Conservation (phyloP, 139 green algal species). For the Micractinium conductrix region DNA sequence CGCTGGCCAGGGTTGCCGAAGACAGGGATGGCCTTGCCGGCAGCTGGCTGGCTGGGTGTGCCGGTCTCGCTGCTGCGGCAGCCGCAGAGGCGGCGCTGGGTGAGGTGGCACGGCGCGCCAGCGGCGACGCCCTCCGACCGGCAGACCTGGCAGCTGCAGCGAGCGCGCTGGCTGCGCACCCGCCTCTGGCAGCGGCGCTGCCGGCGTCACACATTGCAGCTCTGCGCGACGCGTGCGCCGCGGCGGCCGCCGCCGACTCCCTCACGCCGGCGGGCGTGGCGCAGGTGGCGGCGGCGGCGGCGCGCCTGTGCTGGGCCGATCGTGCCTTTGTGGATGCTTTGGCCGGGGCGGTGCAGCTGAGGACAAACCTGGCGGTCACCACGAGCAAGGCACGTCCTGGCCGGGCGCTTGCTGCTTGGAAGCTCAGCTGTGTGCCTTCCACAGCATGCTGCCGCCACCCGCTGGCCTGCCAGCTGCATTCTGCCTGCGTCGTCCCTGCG, state of each 20-base stretch:
- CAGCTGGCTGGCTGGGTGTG: not conserved
- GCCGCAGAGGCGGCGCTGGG: not conserved
- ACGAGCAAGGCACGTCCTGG: not conserved
- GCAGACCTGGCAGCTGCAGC: not conserved
- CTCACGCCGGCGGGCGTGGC: not conserved
- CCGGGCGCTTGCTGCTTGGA: too few relatives aligned
- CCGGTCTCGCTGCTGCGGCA: not conserved
- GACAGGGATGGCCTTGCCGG: not conserved
- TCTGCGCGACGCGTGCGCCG: not conserved
- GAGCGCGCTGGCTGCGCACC: not conserved
- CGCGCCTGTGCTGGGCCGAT: conserved; percentile 11
- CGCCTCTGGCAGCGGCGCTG: not conserved
- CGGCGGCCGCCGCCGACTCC: not conserved
- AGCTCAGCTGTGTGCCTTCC: not conserved
- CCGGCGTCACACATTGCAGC: not conserved
- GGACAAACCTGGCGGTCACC: not conserved
- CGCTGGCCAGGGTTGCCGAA: not conserved
- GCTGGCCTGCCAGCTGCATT: too few relatives aligned
- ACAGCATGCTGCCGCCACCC: too few relatives aligned
- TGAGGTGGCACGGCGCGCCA: not conserved
- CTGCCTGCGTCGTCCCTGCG: too few relatives aligned
- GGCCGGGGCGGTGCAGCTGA: not conserved
- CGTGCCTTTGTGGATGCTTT: not conserved
- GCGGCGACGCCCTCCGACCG: not conserved
- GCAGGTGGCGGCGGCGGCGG: not conserved